These are phyloP conservation scores for Flaveria brownii DNA, from an alignment of 129 eudicot genomes.

Conservation along the genomic window DNA sequence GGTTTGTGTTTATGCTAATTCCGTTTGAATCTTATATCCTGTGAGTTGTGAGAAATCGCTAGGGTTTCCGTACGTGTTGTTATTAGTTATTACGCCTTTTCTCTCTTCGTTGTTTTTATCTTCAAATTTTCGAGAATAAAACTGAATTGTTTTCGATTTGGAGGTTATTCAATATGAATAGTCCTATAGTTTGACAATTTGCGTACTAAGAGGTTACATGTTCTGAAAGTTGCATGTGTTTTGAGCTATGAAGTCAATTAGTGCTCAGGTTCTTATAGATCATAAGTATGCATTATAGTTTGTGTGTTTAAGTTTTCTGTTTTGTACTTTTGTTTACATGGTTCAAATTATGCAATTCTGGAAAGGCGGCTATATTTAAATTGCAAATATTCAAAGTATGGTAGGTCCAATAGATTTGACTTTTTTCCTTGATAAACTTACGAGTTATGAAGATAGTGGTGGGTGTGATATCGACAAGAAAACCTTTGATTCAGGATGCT, in stretches of 20 bases:
- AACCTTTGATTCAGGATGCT: not conserved
- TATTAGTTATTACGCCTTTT: not conserved
- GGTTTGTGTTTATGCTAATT: not conserved
- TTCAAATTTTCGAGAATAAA: not conserved
- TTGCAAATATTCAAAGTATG: not conserved
- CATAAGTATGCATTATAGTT: not conserved
- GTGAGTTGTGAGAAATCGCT: not conserved
- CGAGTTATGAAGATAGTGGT: not conserved
- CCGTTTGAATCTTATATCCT: not conserved
- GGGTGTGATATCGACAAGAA: not conserved
- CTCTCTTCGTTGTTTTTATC: not conserved
- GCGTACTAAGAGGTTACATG: too few species aligned
- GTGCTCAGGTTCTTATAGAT: not conserved
- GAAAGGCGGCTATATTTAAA: not conserved
- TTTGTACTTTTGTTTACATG: not conserved
- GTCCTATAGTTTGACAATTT: too few species aligned
- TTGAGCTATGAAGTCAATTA: not conserved
- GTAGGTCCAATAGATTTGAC: not conserved
- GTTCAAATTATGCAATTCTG: not conserved
- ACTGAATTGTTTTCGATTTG: not conserved
- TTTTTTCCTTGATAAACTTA: not conserved
- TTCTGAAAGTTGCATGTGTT: not conserved
- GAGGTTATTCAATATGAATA: not conserved
- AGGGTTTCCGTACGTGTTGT: not conserved
- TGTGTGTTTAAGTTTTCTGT: not conserved